Evolutionary conservation across 768 basidiomycete species (phyloP).

Genomic region (Neoboletus magnificus): DNA sequence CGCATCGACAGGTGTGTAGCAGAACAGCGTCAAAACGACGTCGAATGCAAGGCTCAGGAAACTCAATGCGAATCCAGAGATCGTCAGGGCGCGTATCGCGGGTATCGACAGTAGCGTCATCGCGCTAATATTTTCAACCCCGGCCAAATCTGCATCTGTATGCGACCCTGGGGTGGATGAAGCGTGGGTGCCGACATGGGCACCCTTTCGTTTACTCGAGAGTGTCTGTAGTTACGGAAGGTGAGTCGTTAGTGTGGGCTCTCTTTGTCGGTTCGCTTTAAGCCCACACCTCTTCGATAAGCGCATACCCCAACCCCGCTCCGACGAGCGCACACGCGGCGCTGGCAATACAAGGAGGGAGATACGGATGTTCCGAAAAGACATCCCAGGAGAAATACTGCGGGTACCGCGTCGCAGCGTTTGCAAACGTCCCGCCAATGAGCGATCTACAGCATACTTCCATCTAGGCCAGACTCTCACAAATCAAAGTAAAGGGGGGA

Average conservation of each 20-base stretch:
- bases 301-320: constrained; percentile 9
- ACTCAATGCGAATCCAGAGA: constrained; percentile 48
- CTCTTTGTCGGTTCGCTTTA: not conserved
- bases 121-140: constrained; percentile 23
- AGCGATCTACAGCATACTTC: constrained; percentile 7
- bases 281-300: constrained; percentile 21
- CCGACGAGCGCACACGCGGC: constrained; percentile 8
- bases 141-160: not conserved
- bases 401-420: constrained; percentile 19
- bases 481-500: not conserved
- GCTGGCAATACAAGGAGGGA: constrained; percentile 16
- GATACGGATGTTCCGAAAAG: constrained; percentile 16
- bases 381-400: constrained; percentile 8
- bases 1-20: constrained; percentile 51
- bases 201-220: constrained; percentile 8
- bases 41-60: constrained; percentile 58
- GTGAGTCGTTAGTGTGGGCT: not conserved
- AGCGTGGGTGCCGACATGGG: too few relatives aligned
- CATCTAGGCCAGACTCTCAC: not conserved
- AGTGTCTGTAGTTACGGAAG: constrained; percentile 11
- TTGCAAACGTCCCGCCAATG: constrained; percentile 20
- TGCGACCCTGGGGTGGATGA: not conserved
- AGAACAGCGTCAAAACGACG: constrained; percentile 63
- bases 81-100: constrained; percentile 47
- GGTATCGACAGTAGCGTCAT: constrained; percentile 45